A percentile compares a stretch with the other conserved stretches of the same genome.
phyloP scores from a whole-genome alignment of 257 asterid species.

The Lycium barbarum region DNA sequence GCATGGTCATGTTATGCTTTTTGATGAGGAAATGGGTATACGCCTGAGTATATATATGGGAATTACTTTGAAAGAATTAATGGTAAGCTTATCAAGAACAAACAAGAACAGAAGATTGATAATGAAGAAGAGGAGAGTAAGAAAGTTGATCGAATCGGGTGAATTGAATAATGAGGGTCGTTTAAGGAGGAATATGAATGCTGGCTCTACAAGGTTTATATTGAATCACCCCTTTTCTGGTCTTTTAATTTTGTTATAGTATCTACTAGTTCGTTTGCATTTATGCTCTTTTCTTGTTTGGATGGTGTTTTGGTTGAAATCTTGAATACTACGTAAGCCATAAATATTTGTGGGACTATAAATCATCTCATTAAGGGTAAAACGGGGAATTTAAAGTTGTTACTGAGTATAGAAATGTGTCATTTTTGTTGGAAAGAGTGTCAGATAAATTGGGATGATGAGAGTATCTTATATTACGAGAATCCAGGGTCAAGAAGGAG shows the following conservation, averaged over 20 bases:
- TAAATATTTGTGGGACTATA: too few species aligned
- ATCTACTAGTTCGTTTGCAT: not conserved
- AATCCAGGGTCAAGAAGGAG: slow-evolving; percentile 81
- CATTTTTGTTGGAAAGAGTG: too few species aligned
- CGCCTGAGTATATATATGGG: slow-evolving; percentile 91
- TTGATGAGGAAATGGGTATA: slow-evolving; percentile 92
- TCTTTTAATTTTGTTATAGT: not conserved
- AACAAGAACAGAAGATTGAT: slow-evolving; percentile 29
- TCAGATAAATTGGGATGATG: too few species aligned
- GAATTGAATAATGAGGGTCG: slow-evolving; percentile 52
- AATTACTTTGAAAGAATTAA: slow-evolving; percentile 85
- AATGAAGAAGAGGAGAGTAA: slow-evolving; percentile 60
- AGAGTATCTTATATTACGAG: slow-evolving; percentile 43
- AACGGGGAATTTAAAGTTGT: too few species aligned
- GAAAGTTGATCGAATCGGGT: slow-evolving; percentile 73
- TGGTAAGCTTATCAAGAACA: slow-evolving; percentile 39
- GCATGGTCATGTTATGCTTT: slow-evolving; percentile 95
- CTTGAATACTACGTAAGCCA: too few species aligned
- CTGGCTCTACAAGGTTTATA: slow-evolving; percentile 66
- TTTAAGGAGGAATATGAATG: slow-evolving; percentile 74
- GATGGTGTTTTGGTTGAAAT: not conserved
- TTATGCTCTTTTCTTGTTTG: not conserved
- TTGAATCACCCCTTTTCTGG: not conserved
- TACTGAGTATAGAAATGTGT: too few species aligned
- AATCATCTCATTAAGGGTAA: too few species aligned